Conservation (phyloP, 2,329 filamentous ascomycete species). For the Xylaria sp. region DNA sequence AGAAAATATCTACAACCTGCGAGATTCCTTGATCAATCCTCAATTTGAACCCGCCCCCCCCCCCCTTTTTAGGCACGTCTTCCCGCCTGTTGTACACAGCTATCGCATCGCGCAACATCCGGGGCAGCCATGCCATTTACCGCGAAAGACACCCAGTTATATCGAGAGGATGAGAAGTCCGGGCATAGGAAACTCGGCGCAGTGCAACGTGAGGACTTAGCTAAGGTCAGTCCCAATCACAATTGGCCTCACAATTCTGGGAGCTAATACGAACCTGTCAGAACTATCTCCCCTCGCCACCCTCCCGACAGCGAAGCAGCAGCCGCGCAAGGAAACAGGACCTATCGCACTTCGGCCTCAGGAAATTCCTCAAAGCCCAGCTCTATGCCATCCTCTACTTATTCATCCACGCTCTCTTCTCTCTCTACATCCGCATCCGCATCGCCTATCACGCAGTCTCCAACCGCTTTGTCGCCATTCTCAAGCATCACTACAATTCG, state of each 20-base stretch:
- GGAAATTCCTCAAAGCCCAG: slow-evolving; percentile 70
- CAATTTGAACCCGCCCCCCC: not conserved
- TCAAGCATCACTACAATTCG: slow-evolving; percentile 96
- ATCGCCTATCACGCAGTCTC: slow-evolving; percentile 82
- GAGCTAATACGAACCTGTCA: slow-evolving; percentile 34
- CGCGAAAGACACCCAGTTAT: slow-evolving; percentile 54
- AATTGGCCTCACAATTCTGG: not conserved
- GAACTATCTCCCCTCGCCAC: slow-evolving; percentile 47
- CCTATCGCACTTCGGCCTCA: slow-evolving; percentile 65
- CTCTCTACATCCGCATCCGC: slow-evolving; percentile 84
- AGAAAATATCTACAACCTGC: slow-evolving; percentile 8
- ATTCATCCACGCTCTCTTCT: slow-evolving; percentile 83
- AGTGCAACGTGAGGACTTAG: slow-evolving; percentile 57
- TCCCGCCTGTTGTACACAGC: no score
- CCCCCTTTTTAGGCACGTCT: not conserved
- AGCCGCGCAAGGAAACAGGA: slow-evolving; percentile 48
- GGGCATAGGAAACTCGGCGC: slow-evolving; percentile 46
- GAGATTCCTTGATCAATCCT: slow-evolving; percentile 19
- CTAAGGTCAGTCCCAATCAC: slow-evolving; percentile 53
- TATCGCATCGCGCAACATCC: no score
- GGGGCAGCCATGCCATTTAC: slow-evolving; percentile 52
- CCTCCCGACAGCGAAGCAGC: slow-evolving; percentile 45
- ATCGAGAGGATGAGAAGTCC: slow-evolving; percentile 58
- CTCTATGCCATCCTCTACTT: slow-evolving; percentile 75
- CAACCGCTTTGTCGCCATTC: slow-evolving; percentile 81